Evolutionary conservation across 345 rosid genomes (phyloP).

Genomic region (Linum tenue): DNA sequence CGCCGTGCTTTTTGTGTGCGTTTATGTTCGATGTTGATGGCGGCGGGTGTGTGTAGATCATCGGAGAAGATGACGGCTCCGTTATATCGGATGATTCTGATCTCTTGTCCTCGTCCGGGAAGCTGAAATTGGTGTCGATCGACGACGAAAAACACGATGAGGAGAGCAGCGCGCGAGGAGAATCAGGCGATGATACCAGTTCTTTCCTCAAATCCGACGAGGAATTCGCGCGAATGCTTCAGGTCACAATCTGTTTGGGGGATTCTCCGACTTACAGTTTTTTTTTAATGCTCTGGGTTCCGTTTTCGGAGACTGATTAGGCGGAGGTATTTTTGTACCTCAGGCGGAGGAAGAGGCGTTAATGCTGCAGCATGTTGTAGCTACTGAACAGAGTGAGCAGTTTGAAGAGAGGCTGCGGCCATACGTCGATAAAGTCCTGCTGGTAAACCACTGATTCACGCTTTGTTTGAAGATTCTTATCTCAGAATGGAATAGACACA

Average conservation of each 20-base stretch:
- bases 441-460: conserved; percentile 29
- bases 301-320: not conserved
- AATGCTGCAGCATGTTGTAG: conserved; percentile 48
- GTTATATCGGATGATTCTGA: conserved; percentile 50
- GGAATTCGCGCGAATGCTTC: conserved; percentile 70
- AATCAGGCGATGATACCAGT: conserved; percentile 11
- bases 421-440: conserved; percentile 40
- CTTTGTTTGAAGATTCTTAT: no score
- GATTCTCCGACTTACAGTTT: no score
- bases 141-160: conserved; percentile 17
- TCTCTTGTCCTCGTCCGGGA: conserved; percentile 35
- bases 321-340: conserved; percentile 1
- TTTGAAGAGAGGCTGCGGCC: conserved; percentile 45
- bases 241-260: conserved; percentile 30
- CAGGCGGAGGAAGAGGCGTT: conserved; percentile 90
- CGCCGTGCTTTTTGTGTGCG: not conserved
- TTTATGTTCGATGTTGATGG: conserved; percentile 13
- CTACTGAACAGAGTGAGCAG: conserved; percentile 17
- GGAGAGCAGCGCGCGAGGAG: conserved; percentile 14
- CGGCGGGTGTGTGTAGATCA: conserved; percentile 27
- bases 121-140: conserved; percentile 48
- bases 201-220: conserved; percentile 46
- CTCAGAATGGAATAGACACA: no score
- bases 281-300: not conserved
- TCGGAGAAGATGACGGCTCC: conserved; percentile 41